Base-by-base conservation (phyloP, 768 basidiomycete species). In the Strobilomyces echinocephalus region DNA sequence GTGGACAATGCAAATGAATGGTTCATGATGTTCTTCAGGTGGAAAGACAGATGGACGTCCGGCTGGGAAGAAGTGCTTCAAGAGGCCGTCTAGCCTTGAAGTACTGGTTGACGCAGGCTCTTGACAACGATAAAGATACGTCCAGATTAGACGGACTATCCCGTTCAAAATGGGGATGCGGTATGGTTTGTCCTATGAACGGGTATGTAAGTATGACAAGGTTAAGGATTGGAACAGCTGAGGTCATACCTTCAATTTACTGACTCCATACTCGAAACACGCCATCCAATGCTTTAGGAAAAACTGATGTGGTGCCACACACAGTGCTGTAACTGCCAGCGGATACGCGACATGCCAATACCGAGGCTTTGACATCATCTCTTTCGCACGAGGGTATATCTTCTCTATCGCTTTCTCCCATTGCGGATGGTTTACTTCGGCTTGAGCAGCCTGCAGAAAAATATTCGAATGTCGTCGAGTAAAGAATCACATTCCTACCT, bases 321-420 rank as follows among this genome's bases (percentile, higher is more conserved):
- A 95, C 4, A 97, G 76, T 50, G 85, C 79, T 9, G 88, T 88
- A 16, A 95, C 82, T 20, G 85, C 84, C 38, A 97, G 72, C 2
- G 93, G 91, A 66, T 91, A 95, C 1, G 91, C 91, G 0, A 82
- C 80, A 42, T 79, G 77, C 92, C 94, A 95, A 68, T 97, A 97
- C 18, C 91, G 82, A 9, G 87, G 89, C 68, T 95, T 95, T 36
- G 78, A 73, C 75, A 89, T 84, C 85, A 94, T 87, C 50, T 91
- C 88, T 56, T 80, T 79, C 2, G 88, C 88, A 64, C 87, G 90
- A 2, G 88, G 87, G 65, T 84, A 85, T 33, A 95, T 90, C 12
- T 79, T 74, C 66, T 93, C 87, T 30, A 94, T 88, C 0, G 94
- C 93, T 66, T 91, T 92, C 6, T 87, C 91, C 94, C 94, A 97